Conservation (phyloP, 805 yeast genomes). For the Candida vartiovaarae region DNA sequence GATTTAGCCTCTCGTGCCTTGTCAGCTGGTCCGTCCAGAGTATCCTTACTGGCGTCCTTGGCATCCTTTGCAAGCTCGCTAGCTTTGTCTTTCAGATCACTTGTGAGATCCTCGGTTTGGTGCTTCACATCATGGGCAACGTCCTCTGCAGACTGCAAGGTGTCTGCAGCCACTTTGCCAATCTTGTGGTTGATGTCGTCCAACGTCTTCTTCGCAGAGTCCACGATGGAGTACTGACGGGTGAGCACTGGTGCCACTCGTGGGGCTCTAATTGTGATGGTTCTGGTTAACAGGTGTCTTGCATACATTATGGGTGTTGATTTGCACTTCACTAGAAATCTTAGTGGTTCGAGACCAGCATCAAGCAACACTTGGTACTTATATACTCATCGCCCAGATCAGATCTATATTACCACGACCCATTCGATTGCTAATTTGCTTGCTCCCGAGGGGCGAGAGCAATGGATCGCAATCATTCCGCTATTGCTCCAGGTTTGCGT, state of each 20-base stretch:
- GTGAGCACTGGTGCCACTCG: not conserved
- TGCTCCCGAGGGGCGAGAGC: too few relatives aligned
- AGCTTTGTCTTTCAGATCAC: constrained; percentile 2
- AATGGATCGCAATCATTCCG: too few relatives aligned
- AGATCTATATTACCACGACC: too few relatives aligned
- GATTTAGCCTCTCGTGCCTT: too few relatives aligned
- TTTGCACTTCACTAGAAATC: too few relatives aligned
- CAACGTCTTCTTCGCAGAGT: constrained; percentile 17
- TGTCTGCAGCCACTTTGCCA: constrained; percentile 20
- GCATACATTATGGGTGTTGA: too few relatives aligned
- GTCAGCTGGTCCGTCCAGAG: too few relatives aligned
- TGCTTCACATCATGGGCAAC: constrained; percentile 9
- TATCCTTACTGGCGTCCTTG: not conserved
- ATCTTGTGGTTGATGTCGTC: constrained; percentile 18
- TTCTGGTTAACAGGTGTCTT: not conserved
- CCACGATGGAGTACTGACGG: constrained; percentile 17
- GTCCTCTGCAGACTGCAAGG: constrained; percentile 15
- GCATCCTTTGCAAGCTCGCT: constrained; percentile 2
- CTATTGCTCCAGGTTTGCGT: too few relatives aligned
- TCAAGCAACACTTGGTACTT: too few relatives aligned
- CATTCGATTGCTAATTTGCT: too few relatives aligned
- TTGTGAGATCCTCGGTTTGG: constrained; percentile 6
- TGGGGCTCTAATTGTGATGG: not conserved
- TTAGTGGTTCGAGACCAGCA: too few relatives aligned
- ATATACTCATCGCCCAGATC: too few relatives aligned